Percentiles rank a stretch among this genome's conserved stretches.
Evolutionary conservation across 257 asterid species (phyloP).

Genomic region (Osmanthus fragrans): DNA sequence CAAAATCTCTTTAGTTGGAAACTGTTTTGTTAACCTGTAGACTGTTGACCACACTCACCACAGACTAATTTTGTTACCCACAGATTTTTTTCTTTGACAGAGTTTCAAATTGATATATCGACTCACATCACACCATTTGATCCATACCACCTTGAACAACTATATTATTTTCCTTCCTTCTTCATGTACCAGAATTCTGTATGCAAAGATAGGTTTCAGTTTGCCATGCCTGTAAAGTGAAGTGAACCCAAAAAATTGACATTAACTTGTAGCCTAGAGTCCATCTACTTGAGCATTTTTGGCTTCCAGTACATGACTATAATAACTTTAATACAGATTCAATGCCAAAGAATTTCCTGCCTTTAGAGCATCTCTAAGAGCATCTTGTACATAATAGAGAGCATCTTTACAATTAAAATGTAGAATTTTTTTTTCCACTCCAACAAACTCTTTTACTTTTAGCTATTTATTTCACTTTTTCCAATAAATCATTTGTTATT

Average conservation of each 20-base stretch:
- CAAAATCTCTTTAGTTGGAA: no score
- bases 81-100: no score
- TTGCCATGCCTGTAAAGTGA: background rate
- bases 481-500: no score
- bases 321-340: no score
- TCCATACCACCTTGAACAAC: background rate
- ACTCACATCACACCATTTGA: background rate
- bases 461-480: no score
- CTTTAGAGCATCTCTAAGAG: no score
- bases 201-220: background rate
- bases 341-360: no score
- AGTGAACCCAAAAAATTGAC: background rate
- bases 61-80: background rate
- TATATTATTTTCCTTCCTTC: background rate
- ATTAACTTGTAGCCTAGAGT: background rate
- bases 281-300: background rate
- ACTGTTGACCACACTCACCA: background rate
- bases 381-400: no score
- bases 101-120: background rate
- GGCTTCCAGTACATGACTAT: background rate
- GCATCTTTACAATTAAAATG: no score
- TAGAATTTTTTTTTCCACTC: no score
- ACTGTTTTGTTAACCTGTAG: background rate
- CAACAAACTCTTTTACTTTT: no score
- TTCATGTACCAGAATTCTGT: background rate